Evolutionary conservation across 805 yeast genomes (phyloP).

Genomic region (Lachancea lanzarotensis): DNA sequence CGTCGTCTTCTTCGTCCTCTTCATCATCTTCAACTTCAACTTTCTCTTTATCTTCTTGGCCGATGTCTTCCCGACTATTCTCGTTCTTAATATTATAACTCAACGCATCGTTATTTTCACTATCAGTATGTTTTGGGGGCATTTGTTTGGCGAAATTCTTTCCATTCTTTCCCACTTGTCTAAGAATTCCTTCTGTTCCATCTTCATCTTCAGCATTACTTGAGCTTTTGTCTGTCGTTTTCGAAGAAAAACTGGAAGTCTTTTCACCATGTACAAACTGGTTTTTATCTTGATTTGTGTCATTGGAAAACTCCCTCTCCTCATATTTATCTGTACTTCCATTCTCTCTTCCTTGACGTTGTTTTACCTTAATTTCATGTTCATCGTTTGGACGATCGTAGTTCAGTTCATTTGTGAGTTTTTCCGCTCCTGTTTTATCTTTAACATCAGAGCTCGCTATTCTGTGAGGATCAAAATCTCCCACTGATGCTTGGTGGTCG

Average conservation of each 20-base stretch:
- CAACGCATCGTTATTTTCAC: no score
- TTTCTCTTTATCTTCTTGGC: conserved; percentile 15
- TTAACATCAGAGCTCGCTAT: no score
- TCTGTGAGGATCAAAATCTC: no score
- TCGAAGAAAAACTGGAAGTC: no score
- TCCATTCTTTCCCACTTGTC: no score
- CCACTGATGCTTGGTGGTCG: no score
- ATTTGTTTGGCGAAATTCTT: no score
- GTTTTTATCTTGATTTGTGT: background rate
- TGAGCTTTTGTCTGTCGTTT: no score
- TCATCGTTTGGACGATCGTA: background rate
- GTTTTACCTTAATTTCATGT: conserved; percentile 10
- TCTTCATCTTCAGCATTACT: no score
- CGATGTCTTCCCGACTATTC: conserved; percentile 14
- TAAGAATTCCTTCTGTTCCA: no score
- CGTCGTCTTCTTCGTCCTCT: conserved; percentile 19
- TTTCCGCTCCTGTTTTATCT: background rate
- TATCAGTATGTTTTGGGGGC: no score
- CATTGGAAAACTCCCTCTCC: conserved; percentile 7
- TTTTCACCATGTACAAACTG: no score
- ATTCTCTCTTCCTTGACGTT: conserved; percentile 19
- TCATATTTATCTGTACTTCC: conserved; percentile 17
- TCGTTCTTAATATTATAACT: conserved; percentile 15
- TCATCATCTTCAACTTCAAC: conserved; percentile 4
- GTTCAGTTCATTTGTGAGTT: background rate